phyloP scores from a whole-genome alignment of 768 basidiomycete genomes.

The Cystobasidium ongulense region DNA sequence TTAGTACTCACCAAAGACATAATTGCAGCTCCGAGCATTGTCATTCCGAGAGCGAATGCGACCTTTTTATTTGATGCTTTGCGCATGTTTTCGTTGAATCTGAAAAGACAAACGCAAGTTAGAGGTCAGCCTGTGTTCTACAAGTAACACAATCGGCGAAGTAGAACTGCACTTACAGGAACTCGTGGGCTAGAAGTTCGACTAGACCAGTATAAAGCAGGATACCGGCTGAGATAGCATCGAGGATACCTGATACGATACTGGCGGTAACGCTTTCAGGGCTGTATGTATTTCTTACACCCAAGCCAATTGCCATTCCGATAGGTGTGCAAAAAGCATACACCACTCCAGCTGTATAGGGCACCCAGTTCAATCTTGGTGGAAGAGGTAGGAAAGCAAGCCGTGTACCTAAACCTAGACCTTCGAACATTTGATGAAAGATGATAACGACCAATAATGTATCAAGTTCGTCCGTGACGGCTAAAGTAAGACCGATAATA shows the following conservation, averaged over 20 bases:
- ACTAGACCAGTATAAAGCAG: constrained; percentile 78
- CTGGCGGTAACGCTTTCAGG: constrained; percentile 65
- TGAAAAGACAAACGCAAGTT: not conserved
- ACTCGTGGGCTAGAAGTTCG: constrained; percentile 88
- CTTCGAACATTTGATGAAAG: constrained; percentile 82
- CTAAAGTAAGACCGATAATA: constrained; percentile 80
- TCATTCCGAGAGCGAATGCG: not conserved
- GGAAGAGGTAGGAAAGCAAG: constrained; percentile 61
- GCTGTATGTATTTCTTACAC: constrained; percentile 62
- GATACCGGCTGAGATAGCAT: constrained; percentile 77
- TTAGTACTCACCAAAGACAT: constrained; percentile 28
- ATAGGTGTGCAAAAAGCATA: constrained; percentile 76
- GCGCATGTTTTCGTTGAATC: constrained; percentile 27
- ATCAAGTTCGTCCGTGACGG: constrained; percentile 73
- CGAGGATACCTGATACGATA: constrained; percentile 76
- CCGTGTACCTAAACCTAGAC: constrained; percentile 82
- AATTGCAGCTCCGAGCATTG: constrained; percentile 31
- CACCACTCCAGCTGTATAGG: constrained; percentile 55
- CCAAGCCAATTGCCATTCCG: constrained; percentile 65
- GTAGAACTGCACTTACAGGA: constrained; percentile 66
- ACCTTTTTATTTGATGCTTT: constrained; percentile 24
- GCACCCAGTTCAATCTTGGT: constrained; percentile 46
- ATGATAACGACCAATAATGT: constrained; percentile 79
- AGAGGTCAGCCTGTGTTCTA: not conserved
- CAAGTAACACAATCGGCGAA: not conserved